Base-by-base conservation (phyloP, 2,329 filamentous ascomycete genomes). In the Penicillium sp. region DNA sequence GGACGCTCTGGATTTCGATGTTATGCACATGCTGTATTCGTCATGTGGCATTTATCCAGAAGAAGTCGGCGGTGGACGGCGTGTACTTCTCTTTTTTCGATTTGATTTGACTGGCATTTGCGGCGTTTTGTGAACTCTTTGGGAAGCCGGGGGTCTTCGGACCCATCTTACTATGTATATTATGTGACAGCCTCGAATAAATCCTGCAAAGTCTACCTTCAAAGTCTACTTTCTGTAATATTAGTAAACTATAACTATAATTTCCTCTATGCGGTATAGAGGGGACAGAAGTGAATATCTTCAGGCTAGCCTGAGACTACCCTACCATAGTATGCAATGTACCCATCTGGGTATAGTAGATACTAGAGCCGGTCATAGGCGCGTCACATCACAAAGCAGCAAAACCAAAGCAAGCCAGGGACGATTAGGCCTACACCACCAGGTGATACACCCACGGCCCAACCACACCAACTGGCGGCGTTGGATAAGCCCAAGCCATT, bases 401-500 rank as follows among this genome's bases (percentile, higher is more conserved):
- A 42, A 42, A 11, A 33, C 4, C 31, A 18, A 13, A 14, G 13
- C 18, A 23, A 5, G 4, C 24, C 42, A 33, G 26, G 39, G 23
- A 43, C 42, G 24, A 45, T 53, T 61, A 59, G 34, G 13, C 58
- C 54, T 53, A 43, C 39, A 16, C 2, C 5, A 16, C 14, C 5
- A 43, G 10, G 1, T 36, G 28, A 28, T 24, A 36, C 19, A 9
- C 23, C 26, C 63, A 65, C 63, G 63, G 62, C 58, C 63, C 63
- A 65, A 65, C 63, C 63, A 65, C 23, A 56, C 44, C 34, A 45
- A 50, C 52, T 19, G 48, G 11, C 33, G 19, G 47, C 53, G 39
- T 43, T 65, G 53, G 63, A 65, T 63, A 65, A 65, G 56, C 52
- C 58, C 49, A 55, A 53, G 60, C 56, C 63, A 59, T 58, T 59